phyloP scores from a whole-genome alignment of 2,329 filamentous ascomycete genomes.

The Drechslera avenae region DNA sequence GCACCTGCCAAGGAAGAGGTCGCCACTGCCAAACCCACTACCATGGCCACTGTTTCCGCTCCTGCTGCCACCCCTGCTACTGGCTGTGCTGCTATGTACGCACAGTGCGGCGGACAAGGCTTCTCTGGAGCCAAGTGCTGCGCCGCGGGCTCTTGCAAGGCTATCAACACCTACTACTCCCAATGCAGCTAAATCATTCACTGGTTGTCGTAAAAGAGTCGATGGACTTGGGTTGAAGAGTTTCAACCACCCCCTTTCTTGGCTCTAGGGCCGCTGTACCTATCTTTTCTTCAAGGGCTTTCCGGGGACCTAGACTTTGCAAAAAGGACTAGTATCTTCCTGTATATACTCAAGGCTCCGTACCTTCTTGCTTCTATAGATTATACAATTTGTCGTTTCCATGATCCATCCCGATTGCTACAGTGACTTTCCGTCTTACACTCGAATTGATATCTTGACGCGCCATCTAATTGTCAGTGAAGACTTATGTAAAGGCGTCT shows the following conservation, averaged over 20 bases:
- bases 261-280: neutral
- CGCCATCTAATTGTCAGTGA: too few species aligned
- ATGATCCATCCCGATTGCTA: too few species aligned
- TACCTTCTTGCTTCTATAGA: neutral
- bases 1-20: slow-evolving; percentile 15
- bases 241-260: neutral
- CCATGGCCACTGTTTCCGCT: slow-evolving; percentile 6
- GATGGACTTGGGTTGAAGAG: too few species aligned
- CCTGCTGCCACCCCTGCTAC: slow-evolving; percentile 9
- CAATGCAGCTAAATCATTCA: slow-evolving; percentile 16
- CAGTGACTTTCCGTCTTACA: too few species aligned
- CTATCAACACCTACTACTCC: slow-evolving; percentile 24
- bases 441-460: too few species aligned
- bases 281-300: neutral
- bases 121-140: slow-evolving; percentile 23
- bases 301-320: neutral
- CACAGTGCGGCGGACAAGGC: slow-evolving; percentile 24
- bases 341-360: slow-evolving; percentile 1
- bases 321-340: neutral
- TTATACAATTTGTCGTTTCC: too few species aligned
- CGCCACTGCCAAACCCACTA: slow-evolving; percentile 7
- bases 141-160: slow-evolving; percentile 22
- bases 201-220: too few species aligned
- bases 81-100: slow-evolving; percentile 16
- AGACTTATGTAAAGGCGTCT: too few species aligned